Evolutionary conservation across 352 stramenopile species (phyloP), one percentile per base, ranked within the genome.

Genomic region (Peronosclerospora sorghi): DNA sequence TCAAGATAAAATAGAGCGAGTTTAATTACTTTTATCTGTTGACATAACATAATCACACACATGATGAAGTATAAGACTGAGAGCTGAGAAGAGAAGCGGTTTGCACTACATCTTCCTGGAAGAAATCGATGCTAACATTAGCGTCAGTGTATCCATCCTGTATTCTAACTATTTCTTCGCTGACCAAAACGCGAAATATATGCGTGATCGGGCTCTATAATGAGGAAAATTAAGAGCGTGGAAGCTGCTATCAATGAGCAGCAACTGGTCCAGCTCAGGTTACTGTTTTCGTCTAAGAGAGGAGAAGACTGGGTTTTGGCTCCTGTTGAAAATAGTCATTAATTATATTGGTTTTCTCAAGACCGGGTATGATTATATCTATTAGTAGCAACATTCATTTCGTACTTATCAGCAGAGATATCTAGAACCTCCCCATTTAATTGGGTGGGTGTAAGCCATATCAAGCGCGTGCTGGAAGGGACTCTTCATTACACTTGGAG

Each of bases 71-170:
- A 41, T 30, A 51, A 59, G 18, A 51, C 32, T 12, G 68, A 82
- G 32, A 65, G 9, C 51, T 77, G 36, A 39, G 51, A 5, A 40
- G 59, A 73, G 5, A 63, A 69, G 30, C 63, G 68, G 8, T 47
- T 88, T 5, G 79, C 69, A 9, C 52, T 73, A 15, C 47, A 70
- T 45, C 50, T 86, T 5, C 82, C 86, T 35, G 73, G 63, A 72
- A 17, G 73, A 84, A 26, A 68, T 82, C 36, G 66, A 12, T 17
- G 51, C 45, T 4, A 88, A 76, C 42, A 48, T 73, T 13, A 70
- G 49, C 54, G 70, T 80, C 28, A 7, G 51, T 48, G n/a, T 17
- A 26, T 26, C 21, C 21, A n/a, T 21, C 26, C 9, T 14, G 28
- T 15, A 34, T 15, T 34, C n/a, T 15, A 34, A 17, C 28, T 13